Base-by-base conservation (phyloP, 768 basidiomycete species). In the Suillus weaverae region DNA sequence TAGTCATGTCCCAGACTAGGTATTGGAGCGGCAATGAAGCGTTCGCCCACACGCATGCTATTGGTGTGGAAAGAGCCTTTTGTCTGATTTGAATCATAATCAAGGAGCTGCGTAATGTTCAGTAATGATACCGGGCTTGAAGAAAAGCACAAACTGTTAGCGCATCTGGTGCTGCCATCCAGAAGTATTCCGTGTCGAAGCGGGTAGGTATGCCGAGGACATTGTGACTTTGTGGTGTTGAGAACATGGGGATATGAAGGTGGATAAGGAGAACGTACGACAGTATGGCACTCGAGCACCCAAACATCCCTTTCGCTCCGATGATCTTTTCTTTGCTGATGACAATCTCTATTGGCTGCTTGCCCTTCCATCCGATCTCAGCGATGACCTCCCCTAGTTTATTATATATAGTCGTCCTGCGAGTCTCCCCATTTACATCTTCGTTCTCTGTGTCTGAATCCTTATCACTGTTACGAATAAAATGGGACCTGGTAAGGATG, bases 161-260 rank as follows among this genome's bases (percentile, higher is more conserved):
- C 32, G 83, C 82, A 62, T 84, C 77, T 0, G 82, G 74, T n/a
- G 84, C 84, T 14, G 85, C 86, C 51, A 81, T 81, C 87, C 87
- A 88, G 43, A 86, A 77, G 65, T 81, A 85, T 68, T 86, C 83
- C 2, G 85, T 81, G 66, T 87, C 85, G 66, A 88, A 88, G n/a
- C 86, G 83, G 9, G 85, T 85, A 22, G 86, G 86, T 56, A 88
- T 79, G 26, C 81, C 81, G n/a, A 88, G 82, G 35, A 84, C 75
- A 69, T 87, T 86, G n/a, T 81, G 82, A 72, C 86, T 88, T 67
- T 18, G 60, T 39, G 35, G 35, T 38, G 48, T 61, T 48, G n/a
- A 14, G 44, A 56, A 64, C 32, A 9, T 68, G 43, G 38, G 62
- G 41, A 32, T 56, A 38, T 36, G 22, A 26, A 36, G n/a, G 56